phyloP scores from a whole-genome alignment of 2,329 filamentous ascomycete genomes.

The Fusarium goolgardi region DNA sequence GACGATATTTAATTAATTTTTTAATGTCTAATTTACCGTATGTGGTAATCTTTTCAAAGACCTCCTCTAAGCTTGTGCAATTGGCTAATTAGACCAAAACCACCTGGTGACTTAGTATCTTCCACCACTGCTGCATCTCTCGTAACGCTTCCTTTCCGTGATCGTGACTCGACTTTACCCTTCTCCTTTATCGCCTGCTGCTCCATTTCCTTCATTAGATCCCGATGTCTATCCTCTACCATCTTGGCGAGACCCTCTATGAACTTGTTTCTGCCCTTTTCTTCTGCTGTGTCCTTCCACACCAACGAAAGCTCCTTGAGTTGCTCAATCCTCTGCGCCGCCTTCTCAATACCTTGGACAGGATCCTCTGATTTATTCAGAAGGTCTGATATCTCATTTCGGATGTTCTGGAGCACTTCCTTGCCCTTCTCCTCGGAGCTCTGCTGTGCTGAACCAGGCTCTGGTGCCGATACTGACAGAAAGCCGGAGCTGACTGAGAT shows the following conservation, averaged over 20 bases:
- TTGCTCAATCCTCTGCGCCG: constrained; percentile 78
- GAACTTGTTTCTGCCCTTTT: constrained; percentile 83
- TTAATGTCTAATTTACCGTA: background rate
- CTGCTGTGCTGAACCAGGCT: constrained; percentile 71
- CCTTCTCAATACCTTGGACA: constrained; percentile 76
- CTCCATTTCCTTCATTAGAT: constrained; percentile 65
- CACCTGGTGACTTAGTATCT: constrained; percentile 60
- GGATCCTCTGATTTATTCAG: constrained; percentile 69
- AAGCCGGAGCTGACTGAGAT: constrained; percentile 85
- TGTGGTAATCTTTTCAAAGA: constrained; percentile 50
- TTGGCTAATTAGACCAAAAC: constrained; percentile 72
- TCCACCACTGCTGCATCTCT: constrained; percentile 48
- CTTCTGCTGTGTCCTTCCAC: constrained; percentile 96
- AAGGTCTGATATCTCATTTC: constrained; percentile 76
- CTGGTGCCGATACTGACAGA: constrained; percentile 88
- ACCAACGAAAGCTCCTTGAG: constrained; percentile 80
- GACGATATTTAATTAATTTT: background rate
- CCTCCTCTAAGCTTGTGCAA: constrained; percentile 69
- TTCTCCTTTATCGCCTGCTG: constrained; percentile 55
- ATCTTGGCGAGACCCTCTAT: constrained; percentile 83
- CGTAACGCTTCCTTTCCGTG: constrained; percentile 52
- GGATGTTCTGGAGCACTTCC: constrained; percentile 76
- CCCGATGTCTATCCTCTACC: constrained; percentile 78
- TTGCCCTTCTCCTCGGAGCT: constrained; percentile 89
- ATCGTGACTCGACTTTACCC: constrained; percentile 50